Percentiles rank a stretch among this genome's conserved stretches.
Evolutionary conservation across 306 rosid genomes (phyloP).

Genomic region (Lathyrus oleraceus): DNA sequence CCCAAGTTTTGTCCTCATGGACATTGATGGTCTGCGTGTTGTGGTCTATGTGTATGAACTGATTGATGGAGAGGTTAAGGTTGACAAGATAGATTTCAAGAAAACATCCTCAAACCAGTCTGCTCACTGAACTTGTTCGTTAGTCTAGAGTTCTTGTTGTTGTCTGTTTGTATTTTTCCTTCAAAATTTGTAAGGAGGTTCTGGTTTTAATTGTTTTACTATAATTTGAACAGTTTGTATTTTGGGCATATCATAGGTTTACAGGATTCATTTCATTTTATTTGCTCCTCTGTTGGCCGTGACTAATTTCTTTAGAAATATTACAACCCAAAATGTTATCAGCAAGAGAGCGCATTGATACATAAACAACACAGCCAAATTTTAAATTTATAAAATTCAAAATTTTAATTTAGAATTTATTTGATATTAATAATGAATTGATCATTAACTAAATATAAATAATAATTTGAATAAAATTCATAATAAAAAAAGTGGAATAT

Average conservation of each 20-base stretch:
- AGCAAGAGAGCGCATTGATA: not conserved
- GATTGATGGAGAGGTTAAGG: conserved; percentile 97
- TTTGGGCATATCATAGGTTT: conserved; percentile 23
- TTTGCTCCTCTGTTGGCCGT: not conserved
- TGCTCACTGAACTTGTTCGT: conserved; percentile 52
- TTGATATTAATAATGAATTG: not conserved
- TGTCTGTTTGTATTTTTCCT: conserved; percentile 18
- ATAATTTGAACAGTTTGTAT: conserved; percentile 8
- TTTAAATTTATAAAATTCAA: too few relatives aligned
- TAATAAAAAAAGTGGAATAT: too few relatives aligned
- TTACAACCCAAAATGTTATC: not conserved
- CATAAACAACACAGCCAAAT: not conserved
- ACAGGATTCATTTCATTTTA: conserved; percentile 3
- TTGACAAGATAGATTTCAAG: conserved; percentile 99
- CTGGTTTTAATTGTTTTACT: not conserved
- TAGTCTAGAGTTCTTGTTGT: not conserved
- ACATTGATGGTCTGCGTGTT: conserved; percentile 92
- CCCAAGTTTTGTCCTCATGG: conserved; percentile 99
- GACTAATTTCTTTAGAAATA: not conserved
- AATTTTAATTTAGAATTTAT: too few relatives aligned
- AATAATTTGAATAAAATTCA: not conserved
- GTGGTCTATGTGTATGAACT: conserved; percentile 97
- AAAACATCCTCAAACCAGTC: conserved; percentile 72
- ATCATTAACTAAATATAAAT: too few relatives aligned
- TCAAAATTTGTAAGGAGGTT: not conserved